Percentiles rank a stretch among this genome's conserved stretches.
Conservation (phyloP, 2,329 filamentous ascomycete species). For the Zasmidium angulare region DNA sequence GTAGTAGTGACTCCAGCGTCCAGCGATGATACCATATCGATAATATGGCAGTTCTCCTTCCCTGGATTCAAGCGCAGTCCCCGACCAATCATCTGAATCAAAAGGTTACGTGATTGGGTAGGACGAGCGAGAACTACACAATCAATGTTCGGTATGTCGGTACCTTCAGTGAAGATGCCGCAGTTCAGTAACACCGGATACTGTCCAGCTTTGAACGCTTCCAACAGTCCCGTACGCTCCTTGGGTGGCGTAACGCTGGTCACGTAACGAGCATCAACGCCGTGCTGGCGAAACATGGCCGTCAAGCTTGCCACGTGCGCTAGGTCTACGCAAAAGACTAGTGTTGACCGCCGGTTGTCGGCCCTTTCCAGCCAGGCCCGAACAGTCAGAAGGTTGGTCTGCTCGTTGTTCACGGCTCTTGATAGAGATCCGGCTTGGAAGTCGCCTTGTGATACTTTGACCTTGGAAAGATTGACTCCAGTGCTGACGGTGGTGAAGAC, state of each 20-base stretch:
- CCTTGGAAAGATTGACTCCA: constrained; percentile 69
- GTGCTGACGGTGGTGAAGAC: constrained; percentile 90
- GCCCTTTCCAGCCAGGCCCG: constrained; percentile 83
- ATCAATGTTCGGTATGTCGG: constrained; percentile 96
- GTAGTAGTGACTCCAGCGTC: constrained; percentile 83
- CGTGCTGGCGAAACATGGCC: constrained; percentile 70
- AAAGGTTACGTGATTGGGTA: constrained; percentile 85
- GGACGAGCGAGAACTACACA: constrained; percentile 85
- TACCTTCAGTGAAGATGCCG: constrained; percentile 94
- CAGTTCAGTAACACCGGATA: constrained; percentile 93
- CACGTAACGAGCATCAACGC: constrained; percentile 82
- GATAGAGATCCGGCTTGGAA: constrained; percentile 79
- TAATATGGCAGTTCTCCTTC: constrained; percentile 88
- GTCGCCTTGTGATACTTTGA: constrained; percentile 69
- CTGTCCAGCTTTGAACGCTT: constrained; percentile 71
- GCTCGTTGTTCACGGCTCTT: constrained; percentile 74
- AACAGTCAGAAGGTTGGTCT: constrained; percentile 80
- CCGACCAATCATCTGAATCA: constrained; percentile 96
- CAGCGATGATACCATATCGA: constrained; percentile 90
- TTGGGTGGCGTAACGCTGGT: constrained; percentile 73
- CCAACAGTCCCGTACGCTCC: constrained; percentile 68
- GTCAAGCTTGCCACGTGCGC: constrained; percentile 77
- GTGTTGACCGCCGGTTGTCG: constrained; percentile 69
- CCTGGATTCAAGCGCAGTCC: constrained; percentile 80
- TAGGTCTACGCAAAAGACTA: constrained; percentile 93